Base-by-base conservation (phyloP, 2,329 filamentous ascomycete species). In the Sordariomycetes sp. region DNA sequence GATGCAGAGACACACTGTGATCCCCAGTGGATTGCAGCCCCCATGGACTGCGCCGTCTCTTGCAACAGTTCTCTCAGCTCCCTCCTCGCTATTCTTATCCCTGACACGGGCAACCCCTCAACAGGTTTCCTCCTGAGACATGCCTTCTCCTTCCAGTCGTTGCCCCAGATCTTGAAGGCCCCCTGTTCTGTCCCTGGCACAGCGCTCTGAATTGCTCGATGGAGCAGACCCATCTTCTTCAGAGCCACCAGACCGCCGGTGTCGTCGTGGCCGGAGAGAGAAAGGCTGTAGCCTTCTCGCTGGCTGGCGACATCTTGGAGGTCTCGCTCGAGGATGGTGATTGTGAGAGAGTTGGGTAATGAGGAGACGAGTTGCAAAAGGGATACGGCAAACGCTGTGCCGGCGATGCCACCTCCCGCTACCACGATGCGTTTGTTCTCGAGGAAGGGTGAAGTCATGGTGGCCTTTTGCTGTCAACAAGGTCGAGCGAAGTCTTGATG, bases 281-380 rank as follows among this genome's bases (percentile, higher is more conserved):
- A 61, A 12, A 66, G 42, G 10, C 51, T 58, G 42, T 63, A 66
- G 11, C 53, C 58, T 32, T 60, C 51, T 6, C 59, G 49, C 11
- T 49, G 44, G 4, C 44, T 38, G 12, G 36, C 42, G 3, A 46
- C 36, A 14, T 59, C 50, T 24, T 46, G 37, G 9, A 48, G 39
- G 33, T 66, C 61, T 18, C 64, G 59, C 18, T 68, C 64, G 41
- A 60, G 63, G 32, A 67, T 49, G 30, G 49, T 44, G 29, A 67
- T 46, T 4, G 41, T 46, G 2, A 62, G 63, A 0, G 51, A 48
- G 16, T 44, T 39, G 21, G 47, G 32, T 0, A 36, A 33, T 3
- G 48, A 38, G n/a, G 51, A 39, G 58, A 62, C 67, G 4, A 55
- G 49, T 32, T 57, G 58, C 21, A 49, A 51, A 8, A 68, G 46